Base-by-base conservation (phyloP, 2,329 filamentous ascomycete genomes). In the Xylariales sp. region DNA sequence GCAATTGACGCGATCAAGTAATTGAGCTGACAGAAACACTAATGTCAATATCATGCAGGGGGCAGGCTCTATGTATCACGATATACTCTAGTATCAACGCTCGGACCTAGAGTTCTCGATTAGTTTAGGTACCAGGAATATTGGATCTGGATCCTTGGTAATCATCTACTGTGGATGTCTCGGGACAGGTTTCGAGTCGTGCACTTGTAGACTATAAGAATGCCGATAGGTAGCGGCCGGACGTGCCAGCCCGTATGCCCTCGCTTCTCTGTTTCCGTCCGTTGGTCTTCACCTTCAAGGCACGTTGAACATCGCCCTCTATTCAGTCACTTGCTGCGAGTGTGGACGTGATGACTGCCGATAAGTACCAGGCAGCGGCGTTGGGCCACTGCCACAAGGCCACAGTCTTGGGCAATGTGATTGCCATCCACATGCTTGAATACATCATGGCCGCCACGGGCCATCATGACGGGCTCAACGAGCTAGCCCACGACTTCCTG, bases 371-470 rank as follows among this genome's bases (percentile, higher is more conserved):
- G 58, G 69, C 71, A 18, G 72, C 72, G 41, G 68, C 70, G 3
- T 64, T 77, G 39, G 60, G 71, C 67, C 69, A 71, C 45, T 78
- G 76, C 69, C 75, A 77, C 69, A 84, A 84, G 73, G 86, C 88
- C 6, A 90, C 88, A 2, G 79, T 83, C 57, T 82, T 88, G 32
- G 88, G 87, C 66, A 89, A 91, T 76, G 85, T 84, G 69, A 90
- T 91, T 71, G 87, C 89, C 0, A 86, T 90, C 54, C 87, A 85
- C 70, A 87, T 90, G 81, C 83, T 90, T 48, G 89, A 91, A 76
- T 90, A 89, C 69, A 82, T 90, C 62, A 83, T 85, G 4, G 83
- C 84, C 65, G 88, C 87, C 72, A 80, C 84, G 43, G 82, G 85
- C 43, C 85, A 85, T 0, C 80, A 84, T 59, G 86, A 86, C 39